Conservation (phyloP, 73 alveolate species). For the Blepharisma japonicum region DNA sequence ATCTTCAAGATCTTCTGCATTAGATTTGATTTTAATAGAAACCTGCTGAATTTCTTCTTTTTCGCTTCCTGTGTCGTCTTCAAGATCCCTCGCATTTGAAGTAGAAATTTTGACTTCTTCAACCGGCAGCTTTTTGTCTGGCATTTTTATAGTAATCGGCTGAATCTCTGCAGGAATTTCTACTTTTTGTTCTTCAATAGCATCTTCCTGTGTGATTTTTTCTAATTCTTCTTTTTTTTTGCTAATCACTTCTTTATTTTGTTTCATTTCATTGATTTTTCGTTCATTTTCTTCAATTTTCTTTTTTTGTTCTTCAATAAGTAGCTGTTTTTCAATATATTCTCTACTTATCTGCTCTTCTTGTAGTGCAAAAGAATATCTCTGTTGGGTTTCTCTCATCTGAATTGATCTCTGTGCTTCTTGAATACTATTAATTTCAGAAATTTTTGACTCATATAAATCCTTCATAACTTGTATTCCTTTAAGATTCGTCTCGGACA, state of each 20-base stretch:
- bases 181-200: not conserved
- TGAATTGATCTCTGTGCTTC: too few relatives aligned
- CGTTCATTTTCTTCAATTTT: too few relatives aligned
- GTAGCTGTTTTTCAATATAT: too few relatives aligned
- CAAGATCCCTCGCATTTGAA: not conserved
- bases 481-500: not conserved
- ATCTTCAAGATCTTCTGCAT: constrained; percentile 4
- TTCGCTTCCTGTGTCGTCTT: not conserved
- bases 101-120: not conserved
- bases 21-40: not conserved
- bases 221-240: not conserved
- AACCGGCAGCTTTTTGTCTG: not conserved
- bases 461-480: not conserved
- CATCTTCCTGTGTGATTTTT: not conserved
- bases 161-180: not conserved
- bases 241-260: too few relatives aligned
- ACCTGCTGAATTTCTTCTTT: not conserved
- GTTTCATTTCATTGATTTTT: too few relatives aligned
- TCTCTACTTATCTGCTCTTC: too few relatives aligned
- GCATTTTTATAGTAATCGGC: not conserved
- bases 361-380: too few relatives aligned
- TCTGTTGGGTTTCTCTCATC: too few relatives aligned
- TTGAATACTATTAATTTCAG: not conserved
- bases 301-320: too few relatives aligned
- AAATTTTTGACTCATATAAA: not conserved